Conservation (phyloP, 352 stramenopile species). For the Thraustochytrium aureum region DNA sequence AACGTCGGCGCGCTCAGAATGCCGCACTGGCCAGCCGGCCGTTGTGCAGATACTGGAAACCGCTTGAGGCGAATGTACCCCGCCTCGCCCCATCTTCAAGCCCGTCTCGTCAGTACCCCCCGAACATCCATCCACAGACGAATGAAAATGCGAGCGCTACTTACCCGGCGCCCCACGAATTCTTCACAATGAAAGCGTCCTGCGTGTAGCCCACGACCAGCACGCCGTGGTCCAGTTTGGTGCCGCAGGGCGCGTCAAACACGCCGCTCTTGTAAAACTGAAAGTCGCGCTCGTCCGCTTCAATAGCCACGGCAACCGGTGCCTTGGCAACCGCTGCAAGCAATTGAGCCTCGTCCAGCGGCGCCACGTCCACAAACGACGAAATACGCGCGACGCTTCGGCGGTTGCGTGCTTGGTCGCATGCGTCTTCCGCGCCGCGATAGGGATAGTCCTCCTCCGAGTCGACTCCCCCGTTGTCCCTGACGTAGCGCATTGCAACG, state of each 20-base stretch:
- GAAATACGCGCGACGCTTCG: constrained; percentile 58
- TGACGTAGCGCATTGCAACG: constrained; percentile 86
- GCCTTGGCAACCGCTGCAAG: constrained; percentile 74
- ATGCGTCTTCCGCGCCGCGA: constrained; percentile 58
- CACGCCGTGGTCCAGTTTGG: constrained; percentile 95
- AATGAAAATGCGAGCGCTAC: no score
- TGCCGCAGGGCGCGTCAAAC: constrained; percentile 74
- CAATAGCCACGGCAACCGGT: constrained; percentile 86
- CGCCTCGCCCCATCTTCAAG: constrained; percentile 57
- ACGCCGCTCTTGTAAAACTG: constrained; percentile 96
- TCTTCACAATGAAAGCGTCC: constrained; percentile 94
- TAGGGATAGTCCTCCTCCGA: constrained; percentile 77
- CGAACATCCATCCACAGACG: no score
- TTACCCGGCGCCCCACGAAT: constrained; percentile 89
- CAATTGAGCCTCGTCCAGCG: constrained; percentile 69
- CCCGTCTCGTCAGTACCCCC: no score
- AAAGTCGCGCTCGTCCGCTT: constrained; percentile 90
- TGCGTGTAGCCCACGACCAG: constrained; percentile 93
- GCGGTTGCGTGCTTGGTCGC: constrained; percentile 45
- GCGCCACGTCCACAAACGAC: constrained; percentile 57
- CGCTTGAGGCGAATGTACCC: constrained; percentile 57
- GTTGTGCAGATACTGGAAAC: not conserved
- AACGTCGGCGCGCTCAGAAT: constrained; percentile 5
- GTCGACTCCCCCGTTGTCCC: constrained; percentile 75
- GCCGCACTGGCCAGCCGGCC: constrained; percentile 30